Evolutionary conservation across 2,329 filamentous ascomycete genomes (phyloP), one percentile per base, ranked within the genome.

Genomic region (Sclerotinia nivalis): DNA sequence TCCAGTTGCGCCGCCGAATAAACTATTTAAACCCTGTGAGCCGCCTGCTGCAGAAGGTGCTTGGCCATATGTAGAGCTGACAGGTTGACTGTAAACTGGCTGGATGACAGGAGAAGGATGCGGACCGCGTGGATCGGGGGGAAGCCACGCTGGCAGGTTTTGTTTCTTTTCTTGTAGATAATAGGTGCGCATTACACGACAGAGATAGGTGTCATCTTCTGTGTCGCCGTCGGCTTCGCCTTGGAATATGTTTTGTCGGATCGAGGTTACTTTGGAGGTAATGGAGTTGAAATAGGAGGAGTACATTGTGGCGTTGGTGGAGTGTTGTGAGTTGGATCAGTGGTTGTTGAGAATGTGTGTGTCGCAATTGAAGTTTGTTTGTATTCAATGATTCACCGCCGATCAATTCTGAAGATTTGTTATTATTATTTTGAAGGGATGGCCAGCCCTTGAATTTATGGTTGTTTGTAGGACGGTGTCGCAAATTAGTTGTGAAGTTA

Each of bases 151-250:
- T 0, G 96, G 96, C 73, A 94, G 91, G 1, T 89, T 85, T 31
- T 90, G 89, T 75, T 91, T 92, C 78, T 96, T 96, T 80, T 98
- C 68, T 43, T 69, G 94, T 66, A 85, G 88, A 84, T 99, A 98
- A 85, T 98, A 97, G 76, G 89, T 91, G 76, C 96, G 91, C 37
- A 99, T 88, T 49, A 97, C 93, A 76, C 96, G 92, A 81, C 93
- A 96, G 77, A 98, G 91, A 83, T 98, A 93, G 3, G 93, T 96
- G 82, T 97, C 93, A 82, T 98, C 94, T 81, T 96, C 87, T 72
- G 88, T 90, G 78, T 91, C 89, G 80, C 90, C 89, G 80, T 91
- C 89, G 75, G 85, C 83, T 74, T 91, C 89, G 78, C 84, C 83
- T 68, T 92, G 87, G 73, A 94, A 88, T 72, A 93, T 88, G 72